Conservation (phyloP, 495 filamentous ascomycete genomes). For the Daldinia childiae region DNA sequence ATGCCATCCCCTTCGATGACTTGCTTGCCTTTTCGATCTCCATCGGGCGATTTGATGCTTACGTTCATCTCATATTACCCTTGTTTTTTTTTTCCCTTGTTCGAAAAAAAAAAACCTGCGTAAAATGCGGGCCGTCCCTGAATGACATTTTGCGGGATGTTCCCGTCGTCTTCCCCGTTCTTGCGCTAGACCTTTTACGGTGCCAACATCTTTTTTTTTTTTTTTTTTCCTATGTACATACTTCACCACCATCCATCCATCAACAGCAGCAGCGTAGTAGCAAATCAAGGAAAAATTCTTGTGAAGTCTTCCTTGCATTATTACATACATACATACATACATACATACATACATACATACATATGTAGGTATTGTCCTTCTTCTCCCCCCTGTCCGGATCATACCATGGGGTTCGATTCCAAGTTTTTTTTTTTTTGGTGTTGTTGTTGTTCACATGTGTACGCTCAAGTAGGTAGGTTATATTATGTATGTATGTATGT, state of each 20-base stretch:
- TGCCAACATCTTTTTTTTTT: neutral
- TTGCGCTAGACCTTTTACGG: conserved; percentile 32
- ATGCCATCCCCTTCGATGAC: too few species aligned
- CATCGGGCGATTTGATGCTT: conserved; percentile 39
- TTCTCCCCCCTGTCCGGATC: neutral
- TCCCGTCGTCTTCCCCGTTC: conserved; percentile 38
- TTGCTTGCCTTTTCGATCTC: conserved; percentile 38
- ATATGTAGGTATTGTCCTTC: too few species aligned
- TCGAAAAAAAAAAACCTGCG: conserved; percentile 17
- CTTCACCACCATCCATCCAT: neutral
- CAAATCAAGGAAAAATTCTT: conserved; percentile 20
- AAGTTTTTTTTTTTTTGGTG: neutral
- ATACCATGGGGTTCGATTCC: conserved; percentile 6
- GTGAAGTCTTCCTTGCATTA: conserved; percentile 10
- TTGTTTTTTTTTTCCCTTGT: conserved; percentile 5
- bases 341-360: too few species aligned
- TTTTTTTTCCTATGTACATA: too few species aligned
- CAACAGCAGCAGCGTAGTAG: conserved; percentile 9
- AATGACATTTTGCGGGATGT: conserved; percentile 31
- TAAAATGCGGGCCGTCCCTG: conserved; percentile 43
- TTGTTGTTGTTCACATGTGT: neutral
- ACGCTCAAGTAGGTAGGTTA: too few species aligned
- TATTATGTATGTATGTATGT: neutral
- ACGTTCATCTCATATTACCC: conserved; percentile 7
- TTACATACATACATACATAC: too few species aligned